Percentiles rank a stretch among this genome's conserved stretches.
These are phyloP conservation scores for Tardiomyces digboiensis DNA, from an alignment of 1,139 yeast species.

Conservation along the genomic window DNA sequence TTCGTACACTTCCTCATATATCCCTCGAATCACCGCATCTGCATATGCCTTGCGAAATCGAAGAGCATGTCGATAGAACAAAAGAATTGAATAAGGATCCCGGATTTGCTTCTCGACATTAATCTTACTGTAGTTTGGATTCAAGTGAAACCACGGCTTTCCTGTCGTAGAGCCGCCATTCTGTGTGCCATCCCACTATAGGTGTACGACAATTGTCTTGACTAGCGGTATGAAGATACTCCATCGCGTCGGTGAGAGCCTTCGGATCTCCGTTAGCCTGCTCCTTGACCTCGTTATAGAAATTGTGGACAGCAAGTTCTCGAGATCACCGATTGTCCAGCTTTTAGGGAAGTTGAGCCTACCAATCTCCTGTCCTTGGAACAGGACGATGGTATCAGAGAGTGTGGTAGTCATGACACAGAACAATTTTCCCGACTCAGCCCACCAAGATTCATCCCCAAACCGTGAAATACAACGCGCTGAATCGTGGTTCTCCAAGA, in stretches of 20 bases:
- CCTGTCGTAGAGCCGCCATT: conserved; percentile 42
- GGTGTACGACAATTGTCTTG: conserved; percentile 53
- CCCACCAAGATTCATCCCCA: conserved; percentile 24
- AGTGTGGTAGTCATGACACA: conserved; percentile 38
- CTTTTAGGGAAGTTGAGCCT: conserved; percentile 39
- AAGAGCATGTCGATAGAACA: conserved; percentile 38
- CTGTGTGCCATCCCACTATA: conserved; percentile 41
- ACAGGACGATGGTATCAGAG: conserved; percentile 47
- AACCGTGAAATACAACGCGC: conserved; percentile 45
- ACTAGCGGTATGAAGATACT: conserved; percentile 5
- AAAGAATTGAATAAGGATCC: conserved; percentile 39
- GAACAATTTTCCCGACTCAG: conserved; percentile 38
- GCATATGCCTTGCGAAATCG: conserved; percentile 36
- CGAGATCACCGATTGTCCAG: conserved; percentile 43
- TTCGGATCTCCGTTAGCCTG: conserved; percentile 24
- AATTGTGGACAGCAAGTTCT: conserved; percentile 39
- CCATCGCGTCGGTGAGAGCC: conserved; percentile 9
- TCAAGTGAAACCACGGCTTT: conserved; percentile 47
- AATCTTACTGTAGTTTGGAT: conserved; percentile 40
- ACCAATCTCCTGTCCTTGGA: conserved; percentile 56
- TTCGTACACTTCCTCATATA: conserved; percentile 16
- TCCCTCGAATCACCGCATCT: conserved; percentile 41
- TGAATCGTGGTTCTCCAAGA: conserved; percentile 52
- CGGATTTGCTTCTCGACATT: conserved; percentile 39
- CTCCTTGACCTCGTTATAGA: conserved; percentile 20